Evolutionary conservation across 208 protist species (phyloP).

Genomic region (Wallacemonas sp.): DNA sequence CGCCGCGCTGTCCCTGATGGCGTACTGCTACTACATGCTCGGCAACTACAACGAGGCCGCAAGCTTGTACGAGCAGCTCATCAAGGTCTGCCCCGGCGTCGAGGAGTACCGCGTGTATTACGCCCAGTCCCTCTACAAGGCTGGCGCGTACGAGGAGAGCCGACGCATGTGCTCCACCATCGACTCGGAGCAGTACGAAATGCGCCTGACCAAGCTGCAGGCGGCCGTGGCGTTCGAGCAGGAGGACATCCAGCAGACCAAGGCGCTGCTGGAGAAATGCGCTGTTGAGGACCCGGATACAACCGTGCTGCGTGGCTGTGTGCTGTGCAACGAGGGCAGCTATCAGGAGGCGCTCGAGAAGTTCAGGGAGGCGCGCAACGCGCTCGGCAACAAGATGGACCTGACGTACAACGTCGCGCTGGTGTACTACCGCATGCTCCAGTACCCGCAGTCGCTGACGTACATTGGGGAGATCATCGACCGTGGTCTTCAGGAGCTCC

Average conservation of each 20-base stretch:
- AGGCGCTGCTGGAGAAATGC: conserved; percentile 88
- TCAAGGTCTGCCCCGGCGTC: conserved; percentile 90
- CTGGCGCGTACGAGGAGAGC: conserved; percentile 91
- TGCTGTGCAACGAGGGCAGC: conserved; percentile 90
- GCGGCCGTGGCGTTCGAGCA: conserved; percentile 93
- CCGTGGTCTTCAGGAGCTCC: conserved; percentile 94
- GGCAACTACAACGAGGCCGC: conserved; percentile 91
- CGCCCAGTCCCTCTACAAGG: conserved; percentile 96
- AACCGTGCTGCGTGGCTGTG: conserved; percentile 87
- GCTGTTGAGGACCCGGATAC: conserved; percentile 85
- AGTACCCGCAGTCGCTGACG: conserved; percentile 94
- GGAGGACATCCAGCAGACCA: conserved; percentile 91
- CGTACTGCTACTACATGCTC: conserved; percentile 96
- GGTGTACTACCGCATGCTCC: conserved; percentile 95
- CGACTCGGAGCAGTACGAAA: conserved; percentile 78
- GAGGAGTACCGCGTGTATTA: conserved; percentile 97
- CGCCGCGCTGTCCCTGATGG: conserved; percentile 96
- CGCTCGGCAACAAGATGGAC: conserved; percentile 87
- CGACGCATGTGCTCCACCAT: conserved; percentile 82
- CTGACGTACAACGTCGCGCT: conserved; percentile 97
- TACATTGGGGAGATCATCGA: conserved; percentile 96
- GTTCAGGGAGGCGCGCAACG: conserved; percentile 93
- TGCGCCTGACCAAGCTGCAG: conserved; percentile 88
- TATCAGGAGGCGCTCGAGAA: conserved; percentile 93
- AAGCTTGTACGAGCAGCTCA: conserved; percentile 90